A percentile compares a stretch with the other conserved stretches of the same genome.
Conservation (phyloP, 768 basidiomycete genomes). For the Terana coerulea region DNA sequence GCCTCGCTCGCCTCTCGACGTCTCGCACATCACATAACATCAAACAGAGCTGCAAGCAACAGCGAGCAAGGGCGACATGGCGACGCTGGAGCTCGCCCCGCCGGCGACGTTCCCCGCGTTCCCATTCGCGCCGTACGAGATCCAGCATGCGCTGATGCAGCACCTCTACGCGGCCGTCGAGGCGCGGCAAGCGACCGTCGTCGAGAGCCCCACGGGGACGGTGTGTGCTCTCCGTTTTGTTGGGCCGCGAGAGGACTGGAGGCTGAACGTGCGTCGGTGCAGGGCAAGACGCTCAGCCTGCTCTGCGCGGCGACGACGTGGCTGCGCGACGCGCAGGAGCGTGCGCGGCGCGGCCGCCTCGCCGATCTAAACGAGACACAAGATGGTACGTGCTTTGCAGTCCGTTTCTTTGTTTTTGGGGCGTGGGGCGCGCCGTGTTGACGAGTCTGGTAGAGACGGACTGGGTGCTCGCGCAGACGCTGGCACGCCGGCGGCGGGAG, state of each 20-base stretch:
- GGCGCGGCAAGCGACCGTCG: slow-evolving; percentile 66
- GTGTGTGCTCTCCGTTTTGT: slow-evolving; percentile 36
- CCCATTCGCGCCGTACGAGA: slow-evolving; percentile 58
- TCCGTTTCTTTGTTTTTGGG: too few relatives aligned
- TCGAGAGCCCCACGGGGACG: slow-evolving; percentile 89
- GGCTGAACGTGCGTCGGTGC: not conserved
- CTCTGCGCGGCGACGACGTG: slow-evolving; percentile 75
- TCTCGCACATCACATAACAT: too few relatives aligned
- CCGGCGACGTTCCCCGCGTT: slow-evolving; percentile 74
- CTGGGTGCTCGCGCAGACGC: slow-evolving; percentile 75
- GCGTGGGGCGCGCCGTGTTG: not conserved
- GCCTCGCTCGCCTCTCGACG: too few relatives aligned
- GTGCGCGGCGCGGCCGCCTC: slow-evolving; percentile 51
- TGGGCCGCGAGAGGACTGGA: not conserved
- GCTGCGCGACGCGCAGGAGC: slow-evolving; percentile 65
- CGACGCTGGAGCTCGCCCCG: slow-evolving; percentile 43
- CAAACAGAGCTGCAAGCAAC: too few relatives aligned
- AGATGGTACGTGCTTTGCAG: too few relatives aligned
- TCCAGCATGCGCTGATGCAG: slow-evolving; percentile 85
- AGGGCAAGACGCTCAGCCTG: slow-evolving; percentile 88
- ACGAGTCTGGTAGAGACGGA: slow-evolving; percentile 26
- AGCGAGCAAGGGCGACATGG: not conserved
- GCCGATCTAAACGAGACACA: not conserved
- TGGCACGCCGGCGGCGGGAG: slow-evolving; percentile 58
- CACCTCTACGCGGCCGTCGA: slow-evolving; percentile 83